Conservation (phyloP, 495 filamentous ascomycete species). For the Daldinia bambusicola region DNA sequence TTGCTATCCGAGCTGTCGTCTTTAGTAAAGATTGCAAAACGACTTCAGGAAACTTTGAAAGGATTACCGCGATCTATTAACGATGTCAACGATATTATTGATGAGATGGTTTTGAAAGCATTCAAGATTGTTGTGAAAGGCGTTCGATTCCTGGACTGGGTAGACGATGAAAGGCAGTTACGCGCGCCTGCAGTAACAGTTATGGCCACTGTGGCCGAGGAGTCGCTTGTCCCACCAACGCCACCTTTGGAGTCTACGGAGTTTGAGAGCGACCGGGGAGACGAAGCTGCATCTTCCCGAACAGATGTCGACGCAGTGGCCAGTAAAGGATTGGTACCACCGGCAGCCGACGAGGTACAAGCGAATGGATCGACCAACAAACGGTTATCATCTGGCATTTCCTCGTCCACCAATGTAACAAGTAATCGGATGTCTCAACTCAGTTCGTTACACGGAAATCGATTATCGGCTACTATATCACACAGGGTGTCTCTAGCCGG, state of each 20-base stretch:
- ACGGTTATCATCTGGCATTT: constrained; percentile 56
- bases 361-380: constrained; percentile 47
- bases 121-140: constrained; percentile 94
- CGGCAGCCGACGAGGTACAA: constrained; percentile 50
- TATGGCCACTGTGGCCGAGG: constrained; percentile 70
- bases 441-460: constrained; percentile 47
- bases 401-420: constrained; percentile 49
- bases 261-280: constrained; percentile 50
- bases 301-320: constrained; percentile 42
- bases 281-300: constrained; percentile 54
- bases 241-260: constrained; percentile 71
- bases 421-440: constrained; percentile 53
- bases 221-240: constrained; percentile 73
- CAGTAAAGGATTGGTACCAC: constrained; percentile 45
- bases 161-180: constrained; percentile 72
- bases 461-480: constrained; percentile 62
- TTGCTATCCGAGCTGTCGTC: constrained; percentile 88
- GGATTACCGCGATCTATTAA: constrained; percentile 59
- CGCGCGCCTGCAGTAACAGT: constrained; percentile 63
- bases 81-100: constrained; percentile 78
- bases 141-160: constrained; percentile 90
- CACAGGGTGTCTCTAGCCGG: constrained; percentile 64
- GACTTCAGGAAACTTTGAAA: constrained; percentile 71
- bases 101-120: constrained; percentile 91
- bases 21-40: constrained; percentile 87